A percentile compares a stretch with the other conserved stretches of the same genome.
phyloP scores from a whole-genome alignment of 495 filamentous ascomycete species.

The Clohesyomyces aquaticus region DNA sequence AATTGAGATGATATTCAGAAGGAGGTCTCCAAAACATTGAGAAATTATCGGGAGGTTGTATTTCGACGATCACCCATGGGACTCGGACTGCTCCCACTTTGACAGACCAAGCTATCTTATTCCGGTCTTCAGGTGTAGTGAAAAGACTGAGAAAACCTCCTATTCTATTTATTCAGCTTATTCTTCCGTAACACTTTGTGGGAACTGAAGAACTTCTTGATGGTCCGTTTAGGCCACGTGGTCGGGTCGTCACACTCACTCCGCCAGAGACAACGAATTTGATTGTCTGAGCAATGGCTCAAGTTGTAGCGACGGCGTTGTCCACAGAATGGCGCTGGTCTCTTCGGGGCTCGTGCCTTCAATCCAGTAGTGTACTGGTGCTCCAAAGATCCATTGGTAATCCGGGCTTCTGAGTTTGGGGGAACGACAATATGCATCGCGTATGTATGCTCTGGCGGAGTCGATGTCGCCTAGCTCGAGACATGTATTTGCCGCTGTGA shows the following conservation, averaged over 20 bases:
- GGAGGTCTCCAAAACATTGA: background rate
- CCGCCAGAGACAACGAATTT: too few relatives aligned
- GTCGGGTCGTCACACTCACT: too few relatives aligned
- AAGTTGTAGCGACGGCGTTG: too few relatives aligned
- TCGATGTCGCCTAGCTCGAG: slow-evolving; percentile 3
- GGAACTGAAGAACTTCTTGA: too few relatives aligned
- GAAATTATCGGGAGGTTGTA: background rate
- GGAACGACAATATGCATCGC: slow-evolving; percentile 3
- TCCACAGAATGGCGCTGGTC: background rate
- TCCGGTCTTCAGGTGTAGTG: too few relatives aligned
- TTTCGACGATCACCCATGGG: background rate
- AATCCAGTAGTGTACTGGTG: background rate
- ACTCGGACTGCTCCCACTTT: too few relatives aligned
- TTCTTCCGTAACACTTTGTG: too few relatives aligned
- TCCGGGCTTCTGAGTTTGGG: background rate
- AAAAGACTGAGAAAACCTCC: too few relatives aligned
- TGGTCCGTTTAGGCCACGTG: too few relatives aligned
- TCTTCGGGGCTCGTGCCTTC: background rate
- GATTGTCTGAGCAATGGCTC: background rate
- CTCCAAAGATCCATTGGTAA: background rate
- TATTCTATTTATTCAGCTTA: too few relatives aligned
- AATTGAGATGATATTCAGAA: too few relatives aligned
- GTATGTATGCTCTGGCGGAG: background rate
- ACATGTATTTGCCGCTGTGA: slow-evolving; percentile 11
- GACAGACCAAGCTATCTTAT: too few relatives aligned